These are phyloP conservation scores for Heritiera littoralis DNA, from an alignment of 345 rosid genomes.

Conservation along the genomic window DNA sequence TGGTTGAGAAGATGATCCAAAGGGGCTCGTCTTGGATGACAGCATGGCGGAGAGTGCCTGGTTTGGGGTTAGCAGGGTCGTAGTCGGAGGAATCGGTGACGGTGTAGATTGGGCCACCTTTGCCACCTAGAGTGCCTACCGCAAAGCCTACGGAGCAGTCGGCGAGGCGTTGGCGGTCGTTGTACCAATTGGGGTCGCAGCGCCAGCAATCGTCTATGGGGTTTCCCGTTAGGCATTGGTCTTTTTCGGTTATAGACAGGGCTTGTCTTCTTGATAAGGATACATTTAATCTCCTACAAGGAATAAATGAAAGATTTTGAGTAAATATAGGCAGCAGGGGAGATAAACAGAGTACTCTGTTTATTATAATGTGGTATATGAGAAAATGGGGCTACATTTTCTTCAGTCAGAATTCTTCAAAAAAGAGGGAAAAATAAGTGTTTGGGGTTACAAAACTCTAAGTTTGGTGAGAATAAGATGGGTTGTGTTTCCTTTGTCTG, in stretches of 20 bases:
- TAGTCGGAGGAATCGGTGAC: conserved; percentile 91
- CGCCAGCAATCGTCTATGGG: conserved; percentile 92
- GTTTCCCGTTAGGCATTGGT: conserved; percentile 63
- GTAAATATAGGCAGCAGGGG: conserved; percentile 13
- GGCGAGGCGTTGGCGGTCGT: conserved; percentile 66
- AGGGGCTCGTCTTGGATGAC: conserved; percentile 82
- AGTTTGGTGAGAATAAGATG: not conserved
- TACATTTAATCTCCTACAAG: conserved; percentile 43
- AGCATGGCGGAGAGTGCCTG: conserved; percentile 89
- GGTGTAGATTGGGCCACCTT: conserved; percentile 72
- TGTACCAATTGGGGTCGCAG: conserved; percentile 71
- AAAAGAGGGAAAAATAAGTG: not conserved
- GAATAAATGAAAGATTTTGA: not conserved
- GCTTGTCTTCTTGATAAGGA: conserved; percentile 45
- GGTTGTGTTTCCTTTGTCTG: not conserved
- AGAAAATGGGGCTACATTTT: not conserved
- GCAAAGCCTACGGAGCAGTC: conserved; percentile 89
- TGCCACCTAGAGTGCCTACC: conserved; percentile 70
- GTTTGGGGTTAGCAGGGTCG: conserved; percentile 71
- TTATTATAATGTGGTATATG: not conserved
- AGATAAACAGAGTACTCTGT: not conserved
- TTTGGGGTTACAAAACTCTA: not conserved
- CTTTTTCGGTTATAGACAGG: conserved; percentile 31
- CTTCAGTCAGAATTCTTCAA: not conserved
- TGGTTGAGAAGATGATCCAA: conserved; percentile 73